Base-by-base conservation (phyloP, 768 basidiomycete species). In the Daedaleopsis sinensis region DNA sequence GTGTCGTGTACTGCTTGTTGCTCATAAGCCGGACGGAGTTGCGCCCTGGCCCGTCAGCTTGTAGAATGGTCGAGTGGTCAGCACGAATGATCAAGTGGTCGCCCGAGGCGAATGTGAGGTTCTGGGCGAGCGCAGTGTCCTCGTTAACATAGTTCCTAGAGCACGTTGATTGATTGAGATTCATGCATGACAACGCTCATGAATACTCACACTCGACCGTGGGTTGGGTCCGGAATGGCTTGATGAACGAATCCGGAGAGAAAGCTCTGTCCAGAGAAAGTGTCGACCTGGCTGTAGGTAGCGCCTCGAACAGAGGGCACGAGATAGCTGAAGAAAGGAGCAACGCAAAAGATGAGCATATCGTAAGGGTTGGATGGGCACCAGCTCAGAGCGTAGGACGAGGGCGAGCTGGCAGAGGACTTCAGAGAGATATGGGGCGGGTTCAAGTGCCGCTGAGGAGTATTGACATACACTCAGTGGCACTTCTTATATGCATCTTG, bases 131-230 rank as follows among this genome's bases (percentile, higher is more conserved):
- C 0, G 89, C 88, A 0, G 84, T 85, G 3, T 73, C 71, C 56
- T 80, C 72, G 60, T 68, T 63, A 51, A 85, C 79, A 58, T 84
- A 84, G 52, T 76, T 78, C 37, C 78, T 81, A 42, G 13, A 23
- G 36, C 24, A 27, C 19, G 35, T 8, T 6, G 38, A 24, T 18
- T 8, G 23, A 2, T 11, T 24, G 35, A 39, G 36, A n/a, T n/a
- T n/a, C 19, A 15, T 23, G 0, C 11, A n/a, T 51, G 5, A 38
- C 18, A 58, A 6, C 48, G 55, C 7, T 12, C 8, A 24, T 44
- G 36, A 42, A 11, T 6, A 51, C 84, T 67, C 71, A 88, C 88
- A 90, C 89, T 52, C 87, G 78, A 21, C 88, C 88, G 62, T 87
- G 77, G 10, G 88, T 89, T 4, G 88, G 88, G 66, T 89, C 89